Evolutionary conservation across 768 basidiomycete species (phyloP), one percentile per base, ranked within the genome.

Genomic region (Arthromyces matolae): DNA sequence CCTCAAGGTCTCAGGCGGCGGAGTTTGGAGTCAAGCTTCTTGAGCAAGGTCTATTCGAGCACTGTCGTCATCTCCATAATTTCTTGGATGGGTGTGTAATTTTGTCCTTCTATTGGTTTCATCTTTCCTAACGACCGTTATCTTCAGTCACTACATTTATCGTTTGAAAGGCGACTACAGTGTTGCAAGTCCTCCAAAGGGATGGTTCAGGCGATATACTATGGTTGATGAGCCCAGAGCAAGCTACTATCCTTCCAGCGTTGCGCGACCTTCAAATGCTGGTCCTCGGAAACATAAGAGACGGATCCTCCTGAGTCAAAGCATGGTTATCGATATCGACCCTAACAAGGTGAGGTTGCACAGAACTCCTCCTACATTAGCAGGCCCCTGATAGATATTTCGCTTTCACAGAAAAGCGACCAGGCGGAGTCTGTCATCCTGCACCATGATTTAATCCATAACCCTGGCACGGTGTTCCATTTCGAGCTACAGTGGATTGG

Each of bases 401-500:
- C 16, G n/a, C n/a, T 23, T 27, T 33, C 67, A n/a, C n/a, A 89
- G 84, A 78, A 78, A 67, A 93, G 89, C 59, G 86, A 90, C 63
- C 86, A 91, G 57, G 89, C 92, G 1, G 93, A 96, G 66, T 79
- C 84, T 3, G 88, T 90, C 14, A 77, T 94, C 24, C 73, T 97
- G 20, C 94, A 97, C 62, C 84, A 94, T 64, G 96, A 98, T 66
- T 81, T 96, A 47, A 88, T 95, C 43, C 95, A 97, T 64, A 97
- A 97, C 60, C 89, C 92, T 0, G 80, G 76, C n/a, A 95, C 87
- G 23, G 90, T 89, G 49, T 96, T 96, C 69, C 95, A 98, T 65
- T 93, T 98, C 58, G 94, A 99, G 65, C 74, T 99, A 23, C 90
- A 95, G 52, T 99, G 96, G 95, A 86, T 98, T 32, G 93, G 92